Base-by-base conservation (phyloP, 441 rosid genomes). In the Gossypium laxum region DNA sequence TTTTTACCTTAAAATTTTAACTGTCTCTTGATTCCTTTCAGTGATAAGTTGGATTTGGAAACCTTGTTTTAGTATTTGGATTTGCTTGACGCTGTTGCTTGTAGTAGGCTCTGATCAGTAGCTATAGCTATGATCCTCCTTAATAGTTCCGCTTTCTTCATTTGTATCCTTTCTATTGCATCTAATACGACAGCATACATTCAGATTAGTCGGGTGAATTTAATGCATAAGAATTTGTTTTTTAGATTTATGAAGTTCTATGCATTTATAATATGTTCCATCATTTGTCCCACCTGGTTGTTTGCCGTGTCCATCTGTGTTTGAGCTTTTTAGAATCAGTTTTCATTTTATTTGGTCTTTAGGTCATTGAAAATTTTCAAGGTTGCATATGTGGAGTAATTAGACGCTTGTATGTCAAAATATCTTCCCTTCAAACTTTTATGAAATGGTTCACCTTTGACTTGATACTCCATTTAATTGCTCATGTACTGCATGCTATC, bases 271-370 rank as follows among this genome's bases (percentile, higher is more conserved):
- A 51, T 22, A n/a, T 60, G 54, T 64, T 64, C 7, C 12, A 21
- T 64, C 17, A 64, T 28, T 68, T 52, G 57, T 52, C 22, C 71
- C 18, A 66, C 43, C 71, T 28, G 17, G 4, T 28, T 15, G 22
- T n/a, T 67, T n/a, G 14, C 58, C 24, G 0, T 51, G 28, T 28
- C 4, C 8, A 15, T 50, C 19, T 43, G 55, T 12, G 18, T 64
- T 45, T 45, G 69, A 43, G 69, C 50, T 64, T 21, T 43, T 19
- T 67, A 24, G 11, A 22, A 2, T 3, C 15, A 14, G 21, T 47
- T 55, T 65, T 47, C n/a, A 1, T 65, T 4, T 47, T 65, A 45
- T 65, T 65, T 65, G 52, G 34, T n/a, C 56, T 22, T 65, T 19
- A 65, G 6, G 69, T 65, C 38, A 22, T 45, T 4, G 6, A 22